Evolutionary conservation across 805 yeast species (phyloP).

Genomic region (Candida oleophila): DNA sequence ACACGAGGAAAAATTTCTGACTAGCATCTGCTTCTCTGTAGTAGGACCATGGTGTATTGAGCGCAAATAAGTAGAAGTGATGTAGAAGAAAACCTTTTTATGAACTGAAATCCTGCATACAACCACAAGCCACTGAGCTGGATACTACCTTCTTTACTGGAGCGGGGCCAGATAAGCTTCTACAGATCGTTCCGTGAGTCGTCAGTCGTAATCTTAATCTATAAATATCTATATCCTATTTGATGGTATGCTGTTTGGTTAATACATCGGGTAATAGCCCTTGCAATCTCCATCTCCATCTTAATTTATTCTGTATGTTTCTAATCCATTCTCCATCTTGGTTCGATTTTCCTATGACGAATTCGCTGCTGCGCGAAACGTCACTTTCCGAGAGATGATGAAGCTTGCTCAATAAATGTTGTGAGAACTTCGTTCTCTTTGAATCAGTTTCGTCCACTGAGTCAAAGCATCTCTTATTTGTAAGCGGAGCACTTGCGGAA

Average conservation of each 20-base stretch:
- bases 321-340: constrained; percentile 12
- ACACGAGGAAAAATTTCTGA: not conserved
- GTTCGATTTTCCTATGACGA: not conserved
- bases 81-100: no score
- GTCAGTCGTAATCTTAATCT: constrained; percentile 1
- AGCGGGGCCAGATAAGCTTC: no score
- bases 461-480: not conserved
- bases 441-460: not conserved
- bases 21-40: not conserved
- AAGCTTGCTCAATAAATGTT: not conserved
- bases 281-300: constrained; percentile 24
- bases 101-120: not conserved
- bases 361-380: not conserved
- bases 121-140: no score
- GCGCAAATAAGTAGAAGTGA: not conserved
- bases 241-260: constrained; percentile 4
- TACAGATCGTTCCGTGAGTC: no score
- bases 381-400: not conserved
- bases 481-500: not conserved
- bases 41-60: not conserved
- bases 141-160: no score
- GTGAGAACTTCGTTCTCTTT: not conserved
- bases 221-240: constrained; percentile 1
- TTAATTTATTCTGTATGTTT: constrained; percentile 15
- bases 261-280: constrained; percentile 18